Evolutionary conservation across 2,329 filamentous ascomycete genomes (phyloP), one percentile per base, ranked within the genome.

Genomic region (Albophoma yamanashiensis): DNA sequence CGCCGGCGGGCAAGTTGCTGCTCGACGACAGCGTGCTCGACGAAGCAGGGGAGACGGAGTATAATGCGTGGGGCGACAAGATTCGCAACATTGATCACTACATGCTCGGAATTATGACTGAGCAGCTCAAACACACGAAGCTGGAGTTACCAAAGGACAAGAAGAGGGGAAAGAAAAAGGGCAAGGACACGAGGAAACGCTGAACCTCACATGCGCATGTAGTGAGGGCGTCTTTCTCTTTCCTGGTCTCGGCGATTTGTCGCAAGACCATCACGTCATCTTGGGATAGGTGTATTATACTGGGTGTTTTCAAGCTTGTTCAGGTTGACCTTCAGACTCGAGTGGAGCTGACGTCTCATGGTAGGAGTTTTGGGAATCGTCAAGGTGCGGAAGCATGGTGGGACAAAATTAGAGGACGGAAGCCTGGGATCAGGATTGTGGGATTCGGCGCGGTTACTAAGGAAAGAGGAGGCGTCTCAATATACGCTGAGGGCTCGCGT

Each of bases 11-110:
- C 55, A 74, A 66, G 69, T 75, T 64, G 59, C 71, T 62, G 7
- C 61, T 74, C 27, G 72, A 73, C 1, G 69, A 68, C 2, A 68
- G 66, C 9, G 59, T 65, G 38, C 64, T 70, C 2, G 67, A 70
- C 15, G 67, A 67, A 4, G 65, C 74, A 58, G 73, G 75, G 57
- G 71, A 79, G 55, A 67, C 77, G 0, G 85, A 88, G 64, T 69
- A 75, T 38, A 87, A 86, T 62, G 84, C 84, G 1, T 86, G 79
- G 76, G 85, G 83, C 7, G 78, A 76, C 45, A 77, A 70, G 59
- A 79, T 88, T 61, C 75, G 76, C 58, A 85, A 83, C 47, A 83
- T 92, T 60, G 90, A 93, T 69, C 86, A 91, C 58, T 91, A 89
- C 69, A 87, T 94, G 81, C 75, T 94, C 57, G 76, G 77, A 42